Conservation (phyloP, 2,329 filamentous ascomycete species). For the Scopulariopsis brevicaulis region DNA sequence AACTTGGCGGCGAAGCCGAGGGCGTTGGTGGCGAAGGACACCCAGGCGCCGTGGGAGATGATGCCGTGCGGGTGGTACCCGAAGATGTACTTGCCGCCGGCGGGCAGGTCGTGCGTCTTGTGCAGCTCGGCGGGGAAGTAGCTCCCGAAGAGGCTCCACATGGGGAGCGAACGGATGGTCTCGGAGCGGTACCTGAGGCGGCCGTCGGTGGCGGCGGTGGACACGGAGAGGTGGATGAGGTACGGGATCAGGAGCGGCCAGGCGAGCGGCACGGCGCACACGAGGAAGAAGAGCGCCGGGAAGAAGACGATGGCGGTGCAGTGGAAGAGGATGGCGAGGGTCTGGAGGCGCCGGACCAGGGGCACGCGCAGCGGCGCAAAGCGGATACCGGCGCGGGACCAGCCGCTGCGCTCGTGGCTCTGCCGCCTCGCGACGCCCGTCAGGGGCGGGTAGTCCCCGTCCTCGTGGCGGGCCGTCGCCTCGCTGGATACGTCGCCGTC, state of each 20-base stretch:
- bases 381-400: conserved; percentile 47
- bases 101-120: conserved; percentile 67
- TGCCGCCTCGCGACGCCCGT: background rate
- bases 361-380: conserved; percentile 76
- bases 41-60: conserved; percentile 92
- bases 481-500: background rate
- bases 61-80: conserved; percentile 97
- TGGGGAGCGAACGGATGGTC: conserved; percentile 56
- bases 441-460: conserved; percentile 2
- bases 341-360: conserved; percentile 60
- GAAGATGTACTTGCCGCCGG: conserved; percentile 87
- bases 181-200: conserved; percentile 63
- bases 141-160: conserved; percentile 83
- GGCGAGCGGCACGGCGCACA: conserved; percentile 80
- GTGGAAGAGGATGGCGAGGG: conserved; percentile 65
- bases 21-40: conserved; percentile 81
- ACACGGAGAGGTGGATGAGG: conserved; percentile 72
- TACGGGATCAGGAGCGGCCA: conserved; percentile 76
- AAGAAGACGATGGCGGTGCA: conserved; percentile 59
- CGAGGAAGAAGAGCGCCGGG: conserved; percentile 77
- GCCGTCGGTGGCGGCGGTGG: conserved; percentile 66
- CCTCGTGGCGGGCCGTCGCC: background rate
- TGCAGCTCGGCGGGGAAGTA: conserved; percentile 89
- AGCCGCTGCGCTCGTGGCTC: conserved; percentile 16
- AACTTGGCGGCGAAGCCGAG: conserved; percentile 80